These are phyloP conservation scores for Termitomyces sp. DNA, from an alignment of 768 basidiomycete species.

Conservation along the genomic window DNA sequence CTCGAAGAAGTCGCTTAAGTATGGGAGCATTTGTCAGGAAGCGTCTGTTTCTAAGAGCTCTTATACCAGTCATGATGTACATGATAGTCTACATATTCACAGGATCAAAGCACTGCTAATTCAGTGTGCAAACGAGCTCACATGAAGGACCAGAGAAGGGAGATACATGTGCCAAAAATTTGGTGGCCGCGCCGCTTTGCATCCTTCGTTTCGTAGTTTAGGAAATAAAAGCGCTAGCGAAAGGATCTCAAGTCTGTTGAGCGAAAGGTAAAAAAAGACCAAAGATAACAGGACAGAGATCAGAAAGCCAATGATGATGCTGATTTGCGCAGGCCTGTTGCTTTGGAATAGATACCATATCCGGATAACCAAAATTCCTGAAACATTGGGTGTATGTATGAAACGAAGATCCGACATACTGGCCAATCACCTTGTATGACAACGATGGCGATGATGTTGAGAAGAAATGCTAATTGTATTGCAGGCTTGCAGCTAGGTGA, in stretches of 20 bases:
- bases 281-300: conserved; percentile 27
- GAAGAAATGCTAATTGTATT: conserved; percentile 25
- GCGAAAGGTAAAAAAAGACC: conserved; percentile 26
- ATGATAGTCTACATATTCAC: conserved; percentile 26
- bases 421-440: conserved; percentile 31
- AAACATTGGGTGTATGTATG: background rate
- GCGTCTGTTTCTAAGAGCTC: conserved; percentile 31
- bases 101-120: background rate
- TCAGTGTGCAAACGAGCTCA: conserved; percentile 15
- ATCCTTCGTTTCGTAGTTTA: conserved; percentile 23
- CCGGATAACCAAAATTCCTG: conserved; percentile 37
- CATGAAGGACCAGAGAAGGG: conserved; percentile 36
- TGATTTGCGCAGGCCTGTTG: conserved; percentile 23
- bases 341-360: conserved; percentile 41
- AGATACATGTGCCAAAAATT: conserved; percentile 33
- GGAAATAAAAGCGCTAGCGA: conserved; percentile 1
- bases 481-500: conserved; percentile 24
- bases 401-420: background rate
- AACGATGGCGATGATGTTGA: conserved; percentile 25
- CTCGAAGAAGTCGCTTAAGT: conserved; percentile 33
- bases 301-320: conserved; percentile 27
- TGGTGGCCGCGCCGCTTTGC: conserved; percentile 28
- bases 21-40: conserved; percentile 28
- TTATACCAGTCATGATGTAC: conserved; percentile 32
- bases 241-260: conserved; percentile 17